phyloP scores from a whole-genome alignment of 352 stramenopile genomes.

The Globisporangium abappressorium region DNA sequence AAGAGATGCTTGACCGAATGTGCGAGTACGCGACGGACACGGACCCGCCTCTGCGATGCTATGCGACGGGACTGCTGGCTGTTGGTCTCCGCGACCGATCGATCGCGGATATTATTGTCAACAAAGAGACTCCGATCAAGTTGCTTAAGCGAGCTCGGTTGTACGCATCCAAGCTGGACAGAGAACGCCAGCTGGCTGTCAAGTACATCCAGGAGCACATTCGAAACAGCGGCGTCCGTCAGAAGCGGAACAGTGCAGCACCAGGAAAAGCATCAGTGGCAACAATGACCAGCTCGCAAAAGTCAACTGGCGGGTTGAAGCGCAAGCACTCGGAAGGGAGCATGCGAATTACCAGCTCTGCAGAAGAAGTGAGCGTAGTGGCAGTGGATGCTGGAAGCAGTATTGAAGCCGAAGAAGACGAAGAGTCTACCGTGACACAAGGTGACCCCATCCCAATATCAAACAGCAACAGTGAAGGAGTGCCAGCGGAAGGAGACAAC shows the following conservation, averaged over 20 bases:
- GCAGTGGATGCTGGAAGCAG: not conserved
- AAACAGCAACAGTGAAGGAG: not conserved
- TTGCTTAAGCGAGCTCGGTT: constrained; percentile 69
- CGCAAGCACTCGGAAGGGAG: constrained; percentile 43
- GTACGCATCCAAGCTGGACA: constrained; percentile 77
- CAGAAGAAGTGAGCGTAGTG: constrained; percentile 26
- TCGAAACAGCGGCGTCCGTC: constrained; percentile 27
- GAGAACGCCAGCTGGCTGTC: constrained; percentile 56
- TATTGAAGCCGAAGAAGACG: constrained; percentile 11
- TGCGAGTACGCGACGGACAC: constrained; percentile 62
- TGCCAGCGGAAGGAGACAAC: not conserved
- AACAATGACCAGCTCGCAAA: not conserved
- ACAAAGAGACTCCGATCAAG: constrained; percentile 71
- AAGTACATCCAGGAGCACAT: constrained; percentile 80
- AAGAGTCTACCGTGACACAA: not conserved
- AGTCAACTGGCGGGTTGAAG: constrained; percentile 25
- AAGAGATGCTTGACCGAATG: constrained; percentile 72
- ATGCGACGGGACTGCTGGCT: constrained; percentile 72
- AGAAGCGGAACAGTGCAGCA: constrained; percentile 27
- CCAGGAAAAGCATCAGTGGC: constrained; percentile 10
- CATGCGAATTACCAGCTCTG: constrained; percentile 13
- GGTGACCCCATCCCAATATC: not conserved
- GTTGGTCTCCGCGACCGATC: constrained; percentile 78
- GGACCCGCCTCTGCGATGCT: constrained; percentile 61
- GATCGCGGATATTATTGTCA: constrained; percentile 78